Base-by-base conservation (phyloP, 106 monocot genomes). In the Dendrobium officinale region DNA sequence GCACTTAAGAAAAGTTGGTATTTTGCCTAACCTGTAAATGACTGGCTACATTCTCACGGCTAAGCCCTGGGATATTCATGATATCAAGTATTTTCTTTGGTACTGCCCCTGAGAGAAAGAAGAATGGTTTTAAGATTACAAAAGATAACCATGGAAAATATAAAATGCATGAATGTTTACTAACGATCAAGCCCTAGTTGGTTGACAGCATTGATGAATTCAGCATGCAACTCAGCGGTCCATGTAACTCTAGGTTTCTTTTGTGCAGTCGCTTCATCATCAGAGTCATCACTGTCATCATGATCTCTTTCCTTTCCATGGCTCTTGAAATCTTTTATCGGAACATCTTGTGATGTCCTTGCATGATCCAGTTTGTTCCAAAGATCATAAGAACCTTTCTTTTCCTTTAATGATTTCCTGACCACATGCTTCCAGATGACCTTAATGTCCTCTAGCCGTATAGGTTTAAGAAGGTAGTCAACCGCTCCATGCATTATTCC, bases 341-440 rank as follows among this genome's bases (percentile, higher is more conserved):
- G 18, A 44, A 31, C 61, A 73, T 80, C 80, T 6, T 81, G 77
- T 42, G 20, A 26, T 81, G 51, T 43, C 42, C 10, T 29, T 77
- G 18, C 2, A 51, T 13, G 72, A 41, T 47, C 29, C 5, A 29
- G 10, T 4, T 26, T 67, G 18, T 67, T 67, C 26, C 27, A 7
- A 17, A 6, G 24, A 26, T 29, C 67, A 67, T 77, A 22, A 42
- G 42, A 4, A 42, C 33, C 79, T 6, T 75, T 84, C 27, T 5
- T 54, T 19, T 42, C 59, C 22, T 3, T 22, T 4, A 55, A 37
- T 17, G 49, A 54, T 74, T 68, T 86, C 74, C 37, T 86, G 9
- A 77, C 33, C 4, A 86, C 83, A 83, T 87, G 80, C 79, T 87
- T 81, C 87, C 87, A 87, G 16, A 87, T 87, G 20, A 75, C 16